Conservation (phyloP, 2,329 filamentous ascomycete species). For the Fusarium multiceps region DNA sequence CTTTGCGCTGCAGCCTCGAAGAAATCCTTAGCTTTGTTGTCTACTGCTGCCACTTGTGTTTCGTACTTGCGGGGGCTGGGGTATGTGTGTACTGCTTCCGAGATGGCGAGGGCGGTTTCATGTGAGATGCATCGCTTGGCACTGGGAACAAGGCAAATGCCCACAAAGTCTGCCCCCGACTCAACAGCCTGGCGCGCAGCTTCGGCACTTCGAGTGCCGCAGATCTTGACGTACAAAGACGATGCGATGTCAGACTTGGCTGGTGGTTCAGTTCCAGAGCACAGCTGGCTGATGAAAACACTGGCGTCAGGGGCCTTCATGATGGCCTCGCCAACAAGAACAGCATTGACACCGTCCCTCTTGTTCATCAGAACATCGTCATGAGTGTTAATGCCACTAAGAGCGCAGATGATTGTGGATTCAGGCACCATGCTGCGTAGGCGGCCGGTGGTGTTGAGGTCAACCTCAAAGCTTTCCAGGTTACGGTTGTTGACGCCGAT, state of each 20-base stretch:
- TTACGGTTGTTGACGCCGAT: constrained; percentile 99
- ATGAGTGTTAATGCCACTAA: constrained; percentile 92
- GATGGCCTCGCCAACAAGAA: constrained; percentile 93
- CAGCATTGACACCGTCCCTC: constrained; percentile 88
- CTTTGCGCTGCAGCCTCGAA: constrained; percentile 69
- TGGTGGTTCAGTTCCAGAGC: constrained; percentile 65
- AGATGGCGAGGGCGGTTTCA: constrained; percentile 84
- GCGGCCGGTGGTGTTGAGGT: constrained; percentile 89
- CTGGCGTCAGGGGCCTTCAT: constrained; percentile 90
- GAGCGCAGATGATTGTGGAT: constrained; percentile 88
- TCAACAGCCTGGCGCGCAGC: constrained; percentile 84
- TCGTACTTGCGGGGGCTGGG: constrained; percentile 56
- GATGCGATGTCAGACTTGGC: constrained; percentile 52
- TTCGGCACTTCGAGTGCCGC: constrained; percentile 86
- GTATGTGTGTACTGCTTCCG: constrained; percentile 79
- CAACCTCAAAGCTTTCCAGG: constrained; percentile 95
- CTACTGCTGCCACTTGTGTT: constrained; percentile 43
- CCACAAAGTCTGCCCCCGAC: constrained; percentile 89
- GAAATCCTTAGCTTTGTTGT: constrained; percentile 69
- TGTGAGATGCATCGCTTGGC: constrained; percentile 82
- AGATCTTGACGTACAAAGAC: constrained; percentile 87
- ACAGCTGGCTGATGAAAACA: constrained; percentile 84
- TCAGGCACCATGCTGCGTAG: constrained; percentile 87
- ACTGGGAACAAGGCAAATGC: constrained; percentile 89
- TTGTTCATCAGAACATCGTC: constrained; percentile 90